These are phyloP conservation scores for Suillus spraguei DNA, from an alignment of 768 basidiomycete species.

Conservation along the genomic window DNA sequence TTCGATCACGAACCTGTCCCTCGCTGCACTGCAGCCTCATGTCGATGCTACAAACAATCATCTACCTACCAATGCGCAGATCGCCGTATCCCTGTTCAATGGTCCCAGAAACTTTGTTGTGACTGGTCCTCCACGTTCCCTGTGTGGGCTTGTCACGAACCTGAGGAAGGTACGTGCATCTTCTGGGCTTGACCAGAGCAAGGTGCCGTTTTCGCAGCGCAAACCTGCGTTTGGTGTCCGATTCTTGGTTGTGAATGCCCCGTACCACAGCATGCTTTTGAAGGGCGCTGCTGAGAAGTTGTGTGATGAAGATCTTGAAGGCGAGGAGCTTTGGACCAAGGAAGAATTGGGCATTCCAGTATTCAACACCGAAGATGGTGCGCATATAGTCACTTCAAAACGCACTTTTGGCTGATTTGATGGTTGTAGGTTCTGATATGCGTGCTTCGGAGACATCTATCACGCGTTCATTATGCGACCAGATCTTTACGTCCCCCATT, in stretches of 20 bases:
- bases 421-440: constrained; percentile 75
- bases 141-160: constrained; percentile 94
- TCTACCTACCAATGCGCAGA: constrained; percentile 74
- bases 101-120: constrained; percentile 90
- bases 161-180: constrained; percentile 90
- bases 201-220: constrained; percentile 90
- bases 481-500: constrained; percentile 90
- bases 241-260: constrained; percentile 94
- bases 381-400: constrained; percentile 32
- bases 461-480: constrained; percentile 87
- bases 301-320: constrained; percentile 70
- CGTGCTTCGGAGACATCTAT: constrained; percentile 69
- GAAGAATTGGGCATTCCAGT: constrained; percentile 80
- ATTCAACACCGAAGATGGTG: constrained; percentile 92
- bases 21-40: constrained; percentile 79
- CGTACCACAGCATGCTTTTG: constrained; percentile 93
- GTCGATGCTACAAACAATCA: constrained; percentile 87
- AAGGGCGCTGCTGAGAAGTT: constrained; percentile 73
- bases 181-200: constrained; percentile 88
- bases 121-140: constrained; percentile 85
- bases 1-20: constrained; percentile 77
- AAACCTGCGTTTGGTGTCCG: constrained; percentile 92
- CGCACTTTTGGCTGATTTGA: constrained; percentile 20
- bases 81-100: constrained; percentile 90
- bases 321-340: constrained; percentile 76